A percentile compares a stretch with the other conserved stretches of the same genome.
These are phyloP conservation scores for Penicillium hordei DNA, from an alignment of 2,329 filamentous ascomycete genomes.

Conservation along the genomic window DNA sequence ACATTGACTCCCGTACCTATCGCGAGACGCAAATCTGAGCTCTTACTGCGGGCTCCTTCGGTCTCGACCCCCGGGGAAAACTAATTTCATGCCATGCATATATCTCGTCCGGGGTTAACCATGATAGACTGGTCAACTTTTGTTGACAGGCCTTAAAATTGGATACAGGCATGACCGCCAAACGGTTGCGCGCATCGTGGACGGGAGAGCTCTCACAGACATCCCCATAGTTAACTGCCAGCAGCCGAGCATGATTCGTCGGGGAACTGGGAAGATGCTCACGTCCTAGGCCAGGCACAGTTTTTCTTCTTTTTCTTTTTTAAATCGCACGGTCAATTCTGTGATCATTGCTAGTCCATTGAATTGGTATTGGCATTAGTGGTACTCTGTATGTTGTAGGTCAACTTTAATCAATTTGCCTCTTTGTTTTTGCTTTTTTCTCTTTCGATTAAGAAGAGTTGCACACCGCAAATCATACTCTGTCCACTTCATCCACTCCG, in stretches of 20 bases:
- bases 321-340: slow-evolving; percentile 13
- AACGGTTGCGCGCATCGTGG: slow-evolving; percentile 24
- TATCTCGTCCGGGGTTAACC: slow-evolving; percentile 8
- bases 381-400: not conserved
- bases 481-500: not conserved
- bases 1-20: slow-evolving; percentile 2
- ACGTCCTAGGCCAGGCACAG: not conserved
- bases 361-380: not conserved
- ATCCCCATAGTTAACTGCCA: slow-evolving; percentile 1
- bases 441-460: not conserved
- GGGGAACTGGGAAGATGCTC: slow-evolving; percentile 12
- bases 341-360: not conserved
- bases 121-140: slow-evolving; percentile 14
- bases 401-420: not conserved
- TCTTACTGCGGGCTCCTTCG: slow-evolving; percentile 6
- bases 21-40: not conserved
- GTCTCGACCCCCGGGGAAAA: slow-evolving; percentile 1
- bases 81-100: slow-evolving; percentile 10
- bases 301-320: slow-evolving; percentile 1
- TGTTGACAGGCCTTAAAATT: not conserved
- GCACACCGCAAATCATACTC: not conserved
- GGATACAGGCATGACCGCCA: slow-evolving; percentile 25
- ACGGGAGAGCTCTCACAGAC: not conserved
- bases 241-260: slow-evolving; percentile 18
- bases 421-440: slow-evolving; percentile 5